Evolutionary conservation across 768 basidiomycete species (phyloP), one percentile per base, ranked within the genome.

Genomic region (Agrocybe praecox): DNA sequence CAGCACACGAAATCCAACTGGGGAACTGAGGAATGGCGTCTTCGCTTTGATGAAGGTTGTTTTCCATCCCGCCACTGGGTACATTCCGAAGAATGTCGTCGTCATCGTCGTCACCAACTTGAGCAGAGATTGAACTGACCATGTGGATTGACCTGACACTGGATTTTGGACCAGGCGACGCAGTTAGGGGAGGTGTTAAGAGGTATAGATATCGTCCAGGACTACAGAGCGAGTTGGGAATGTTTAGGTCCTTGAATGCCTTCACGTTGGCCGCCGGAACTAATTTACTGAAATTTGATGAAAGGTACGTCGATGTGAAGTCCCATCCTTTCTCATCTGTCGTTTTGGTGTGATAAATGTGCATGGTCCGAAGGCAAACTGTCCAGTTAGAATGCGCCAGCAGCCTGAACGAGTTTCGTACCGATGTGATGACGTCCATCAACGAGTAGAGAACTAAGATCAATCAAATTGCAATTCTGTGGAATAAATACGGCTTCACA

Each of bases 241-340:
- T 32, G 19, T 22, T 21, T 2, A 6, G 18, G n/a, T 33, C n/a
- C 49, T 6, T 12, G 18, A 49, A 49, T n/a, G 26, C 49, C 15
- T 26, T 26, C 11, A 8, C 21, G 14, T 40, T 15, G n/a, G 26
- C 9, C 21, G 26, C 18, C 6, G 49, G 49, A 7, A 49, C 26
- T 2, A 49, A 19, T 10, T 10, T 32, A 2, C 18, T 12, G 32
- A 49, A 49, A 34, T 49, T 49, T n/a, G 49, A 19, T 7, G 49
- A 15, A 17, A 49, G 49, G 19, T 32, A 34, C 5, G 49, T 49
- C 11, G 49, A 33, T 12, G 49, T 49, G 8, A 49, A 32, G 29
- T 49, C 49, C 49, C 49, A 49, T 49, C 49, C 32, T 32, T 49
- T 49, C 2, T 49, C 49, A 9, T 49, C 21, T 34, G 24, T 49